Evolutionary conservation across 2,329 filamentous ascomycete species (phyloP).

Genomic region (Lecanosticta acicola): DNA sequence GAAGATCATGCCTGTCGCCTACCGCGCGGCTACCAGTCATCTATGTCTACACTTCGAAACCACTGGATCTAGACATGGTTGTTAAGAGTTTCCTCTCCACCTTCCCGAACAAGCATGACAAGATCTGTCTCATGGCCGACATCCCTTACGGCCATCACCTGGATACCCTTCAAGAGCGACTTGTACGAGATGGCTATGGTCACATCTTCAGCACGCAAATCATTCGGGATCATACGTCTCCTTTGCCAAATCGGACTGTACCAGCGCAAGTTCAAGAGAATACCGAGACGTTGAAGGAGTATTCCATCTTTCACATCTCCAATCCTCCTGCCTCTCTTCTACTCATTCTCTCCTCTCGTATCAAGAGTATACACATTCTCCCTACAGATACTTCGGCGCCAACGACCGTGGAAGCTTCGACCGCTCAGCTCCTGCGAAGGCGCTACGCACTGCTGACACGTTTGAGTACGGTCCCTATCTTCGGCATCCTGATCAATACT

Average conservation of each 20-base stretch:
- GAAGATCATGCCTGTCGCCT: slow-evolving; percentile 83
- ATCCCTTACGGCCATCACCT: slow-evolving; percentile 80
- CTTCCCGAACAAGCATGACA: slow-evolving; percentile 59
- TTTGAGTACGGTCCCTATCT: slow-evolving; percentile 73
- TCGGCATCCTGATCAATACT: slow-evolving; percentile 94
- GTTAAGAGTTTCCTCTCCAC: slow-evolving; percentile 59
- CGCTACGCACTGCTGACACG: slow-evolving; percentile 82
- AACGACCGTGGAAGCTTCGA: slow-evolving; percentile 44
- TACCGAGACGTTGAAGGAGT: slow-evolving; percentile 52
- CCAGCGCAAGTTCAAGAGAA: slow-evolving; percentile 46
- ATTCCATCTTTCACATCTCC: slow-evolving; percentile 79
- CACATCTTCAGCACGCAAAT: slow-evolving; percentile 65
- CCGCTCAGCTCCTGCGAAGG: slow-evolving; percentile 62
- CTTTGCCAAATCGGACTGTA: slow-evolving; percentile 77
- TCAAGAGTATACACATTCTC: slow-evolving; percentile 72
- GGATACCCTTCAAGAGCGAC: slow-evolving; percentile 47
- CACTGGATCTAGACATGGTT: slow-evolving; percentile 58
- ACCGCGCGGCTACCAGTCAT: slow-evolving; percentile 82
- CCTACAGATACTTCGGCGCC: slow-evolving; percentile 45
- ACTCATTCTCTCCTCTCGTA: slow-evolving; percentile 77
- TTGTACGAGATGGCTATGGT: slow-evolving; percentile 61
- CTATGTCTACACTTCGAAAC: slow-evolving; percentile 77
- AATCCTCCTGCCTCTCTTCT: slow-evolving; percentile 76
- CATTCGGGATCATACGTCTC: slow-evolving; percentile 69
- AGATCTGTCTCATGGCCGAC: slow-evolving; percentile 79